These are phyloP conservation scores for Xylariaceae sp. DNA, from an alignment of 2,329 filamentous ascomycete genomes.

Conservation along the genomic window DNA sequence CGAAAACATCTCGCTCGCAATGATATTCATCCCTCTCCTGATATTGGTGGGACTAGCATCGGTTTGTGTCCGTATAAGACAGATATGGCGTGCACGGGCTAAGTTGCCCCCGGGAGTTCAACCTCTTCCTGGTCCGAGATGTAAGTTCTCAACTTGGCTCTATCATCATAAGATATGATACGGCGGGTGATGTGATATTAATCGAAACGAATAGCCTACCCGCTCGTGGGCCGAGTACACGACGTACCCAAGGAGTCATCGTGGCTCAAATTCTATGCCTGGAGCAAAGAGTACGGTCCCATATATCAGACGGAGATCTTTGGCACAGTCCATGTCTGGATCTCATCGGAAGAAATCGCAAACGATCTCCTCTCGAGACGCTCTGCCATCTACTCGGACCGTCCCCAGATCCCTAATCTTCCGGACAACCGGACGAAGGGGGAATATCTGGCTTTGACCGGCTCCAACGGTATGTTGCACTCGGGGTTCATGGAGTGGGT, in stretches of 20 bases:
- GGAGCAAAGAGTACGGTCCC: constrained; percentile 41
- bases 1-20: constrained; percentile 7
- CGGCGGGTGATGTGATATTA: not conserved
- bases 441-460: constrained; percentile 42
- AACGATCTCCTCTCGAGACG: constrained; percentile 40
- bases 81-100: constrained; percentile 12
- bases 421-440: constrained; percentile 44
- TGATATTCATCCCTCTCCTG: constrained; percentile 22
- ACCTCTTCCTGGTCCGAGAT: constrained; percentile 28
- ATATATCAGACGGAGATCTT: constrained; percentile 45
- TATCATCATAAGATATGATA: not conserved
- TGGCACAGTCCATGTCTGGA: constrained; percentile 43
- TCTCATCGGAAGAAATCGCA: constrained; percentile 41
- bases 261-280: constrained; percentile 46
- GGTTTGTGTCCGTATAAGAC: constrained; percentile 17
- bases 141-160: constrained; percentile 17
- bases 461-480: constrained; percentile 34
- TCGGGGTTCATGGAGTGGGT: no score
- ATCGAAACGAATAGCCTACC: constrained; percentile 32
- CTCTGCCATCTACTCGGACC: constrained; percentile 42
- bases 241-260: constrained; percentile 38
- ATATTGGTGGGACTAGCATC: constrained; percentile 17
- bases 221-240: constrained; percentile 41
- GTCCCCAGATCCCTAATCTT: constrained; percentile 42
- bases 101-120: constrained; percentile 25